These are phyloP conservation scores for Begonia masoniana DNA, from an alignment of 306 rosid genomes.

Conservation along the genomic window DNA sequence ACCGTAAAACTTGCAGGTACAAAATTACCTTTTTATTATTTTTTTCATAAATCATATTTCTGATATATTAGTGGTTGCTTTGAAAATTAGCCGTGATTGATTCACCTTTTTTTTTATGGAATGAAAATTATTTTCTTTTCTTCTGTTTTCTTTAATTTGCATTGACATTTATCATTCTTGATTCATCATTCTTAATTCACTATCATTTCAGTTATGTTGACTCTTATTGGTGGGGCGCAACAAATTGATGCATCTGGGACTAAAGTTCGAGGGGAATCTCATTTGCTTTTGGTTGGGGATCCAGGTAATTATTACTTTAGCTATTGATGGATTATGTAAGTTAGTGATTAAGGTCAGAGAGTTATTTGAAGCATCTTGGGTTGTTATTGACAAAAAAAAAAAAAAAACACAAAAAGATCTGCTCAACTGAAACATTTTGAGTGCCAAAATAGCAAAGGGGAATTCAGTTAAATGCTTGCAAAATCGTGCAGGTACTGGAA, in stretches of 20 bases:
- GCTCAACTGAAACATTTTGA: not conserved
- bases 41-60: too few relatives aligned
- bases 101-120: not conserved
- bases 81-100: not conserved
- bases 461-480: not conserved
- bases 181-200: not conserved
- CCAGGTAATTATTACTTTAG: constrained; percentile 42
- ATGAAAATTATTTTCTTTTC: not conserved
- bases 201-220: constrained; percentile 54
- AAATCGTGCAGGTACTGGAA: constrained; percentile 63
- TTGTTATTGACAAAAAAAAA: too few relatives aligned
- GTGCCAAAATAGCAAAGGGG: not conserved
- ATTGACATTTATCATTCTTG: constrained; percentile 2
- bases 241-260: constrained; percentile 25
- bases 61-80: too few relatives aligned
- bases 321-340: too few relatives aligned
- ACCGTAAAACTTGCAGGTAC: constrained; percentile 95
- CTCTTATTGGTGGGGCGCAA: constrained; percentile 87
- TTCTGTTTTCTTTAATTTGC: not conserved
- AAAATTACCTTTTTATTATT: constrained; percentile 4
- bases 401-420: constrained; percentile 27
- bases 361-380: too few relatives aligned
- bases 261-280: constrained; percentile 63
- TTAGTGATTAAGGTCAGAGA: too few relatives aligned
- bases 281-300: constrained; percentile 90